Evolutionary conservation across 164 flowering plant genomes (phyloP).

Genomic region (Litsea cubeba): DNA sequence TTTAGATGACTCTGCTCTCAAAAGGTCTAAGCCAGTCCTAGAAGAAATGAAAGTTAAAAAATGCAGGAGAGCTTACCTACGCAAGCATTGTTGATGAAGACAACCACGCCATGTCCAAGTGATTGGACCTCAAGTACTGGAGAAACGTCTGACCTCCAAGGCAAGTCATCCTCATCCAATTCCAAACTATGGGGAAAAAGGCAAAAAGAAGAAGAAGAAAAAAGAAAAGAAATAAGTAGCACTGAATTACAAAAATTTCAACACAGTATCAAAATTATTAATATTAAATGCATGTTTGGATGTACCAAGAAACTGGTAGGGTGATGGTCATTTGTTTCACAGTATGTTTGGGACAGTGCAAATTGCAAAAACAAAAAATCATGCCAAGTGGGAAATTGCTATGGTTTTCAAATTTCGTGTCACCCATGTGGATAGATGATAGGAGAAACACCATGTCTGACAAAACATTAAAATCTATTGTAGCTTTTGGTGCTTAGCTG

Average conservation of each 20-base stretch:
- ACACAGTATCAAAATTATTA: too few species aligned
- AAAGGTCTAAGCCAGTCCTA: neutral
- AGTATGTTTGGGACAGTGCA: too few species aligned
- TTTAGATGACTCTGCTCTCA: neutral
- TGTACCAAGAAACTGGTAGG: too few species aligned
- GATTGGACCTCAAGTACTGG: conserved; percentile 61
- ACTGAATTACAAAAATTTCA: neutral
- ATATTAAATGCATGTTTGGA: too few species aligned
- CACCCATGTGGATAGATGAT: too few species aligned
- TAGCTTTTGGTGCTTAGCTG: too few species aligned
- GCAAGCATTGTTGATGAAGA: conserved; percentile 66
- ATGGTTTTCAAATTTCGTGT: too few species aligned
- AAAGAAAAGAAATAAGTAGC: neutral
- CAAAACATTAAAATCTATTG: too few species aligned
- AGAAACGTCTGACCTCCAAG: conserved; percentile 28
- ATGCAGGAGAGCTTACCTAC: conserved; percentile 37
- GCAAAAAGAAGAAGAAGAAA: neutral
- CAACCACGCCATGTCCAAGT: conserved; percentile 75
- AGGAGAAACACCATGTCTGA: too few species aligned
- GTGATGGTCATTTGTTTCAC: too few species aligned
- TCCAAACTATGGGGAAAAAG: conserved; percentile 36
- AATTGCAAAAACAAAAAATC: too few species aligned
- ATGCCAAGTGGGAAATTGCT: too few species aligned
- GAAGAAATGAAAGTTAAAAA: neutral
- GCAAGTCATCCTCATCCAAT: conserved; percentile 42